Evolutionary conservation across 2,329 filamentous ascomycete species (phyloP).

Genomic region (Arthrobotrys sphaeroides): DNA sequence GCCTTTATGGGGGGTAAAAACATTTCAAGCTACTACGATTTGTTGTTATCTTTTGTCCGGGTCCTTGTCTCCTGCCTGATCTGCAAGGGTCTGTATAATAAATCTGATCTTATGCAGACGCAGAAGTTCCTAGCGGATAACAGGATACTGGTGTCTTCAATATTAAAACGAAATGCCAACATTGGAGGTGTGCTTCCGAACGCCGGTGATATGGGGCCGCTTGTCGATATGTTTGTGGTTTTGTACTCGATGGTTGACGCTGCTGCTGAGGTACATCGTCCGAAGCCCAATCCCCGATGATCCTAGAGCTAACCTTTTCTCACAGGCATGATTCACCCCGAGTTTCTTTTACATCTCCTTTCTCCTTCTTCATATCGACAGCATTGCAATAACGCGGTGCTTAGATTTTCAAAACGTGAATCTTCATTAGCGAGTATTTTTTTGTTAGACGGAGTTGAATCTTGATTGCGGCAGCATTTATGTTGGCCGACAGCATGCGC

Average conservation of each 20-base stretch:
- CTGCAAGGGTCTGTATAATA: slow-evolving; percentile 81
- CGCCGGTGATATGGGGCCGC: slow-evolving; percentile 74
- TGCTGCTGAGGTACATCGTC: slow-evolving; percentile 79
- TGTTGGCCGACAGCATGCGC: slow-evolving; percentile 33
- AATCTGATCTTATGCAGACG: slow-evolving; percentile 75
- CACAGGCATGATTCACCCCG: slow-evolving; percentile 19
- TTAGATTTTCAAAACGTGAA: slow-evolving; percentile 15
- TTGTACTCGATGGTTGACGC: slow-evolving; percentile 85
- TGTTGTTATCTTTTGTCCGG: slow-evolving; percentile 81
- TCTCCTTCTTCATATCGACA: slow-evolving; percentile 17
- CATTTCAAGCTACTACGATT: slow-evolving; percentile 81
- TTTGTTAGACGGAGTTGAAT: slow-evolving; percentile 51
- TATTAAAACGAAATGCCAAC: slow-evolving; percentile 87
- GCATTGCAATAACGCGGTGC: slow-evolving; percentile 23
- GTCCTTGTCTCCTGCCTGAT: slow-evolving; percentile 85
- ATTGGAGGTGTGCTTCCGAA: slow-evolving; percentile 69
- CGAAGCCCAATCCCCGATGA: not conserved
- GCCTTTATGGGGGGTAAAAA: slow-evolving; percentile 73
- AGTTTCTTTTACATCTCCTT: not conserved
- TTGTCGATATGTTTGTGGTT: slow-evolving; percentile 85
- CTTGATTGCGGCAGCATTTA: slow-evolving; percentile 14
- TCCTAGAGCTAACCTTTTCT: not conserved
- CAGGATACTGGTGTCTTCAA: slow-evolving; percentile 81
- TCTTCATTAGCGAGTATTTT: slow-evolving; percentile 48
- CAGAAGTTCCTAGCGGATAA: slow-evolving; percentile 83